phyloP scores from a whole-genome alignment of 371 early-diverging fungal species.

The Syncephalastrum racemosum region DNA sequence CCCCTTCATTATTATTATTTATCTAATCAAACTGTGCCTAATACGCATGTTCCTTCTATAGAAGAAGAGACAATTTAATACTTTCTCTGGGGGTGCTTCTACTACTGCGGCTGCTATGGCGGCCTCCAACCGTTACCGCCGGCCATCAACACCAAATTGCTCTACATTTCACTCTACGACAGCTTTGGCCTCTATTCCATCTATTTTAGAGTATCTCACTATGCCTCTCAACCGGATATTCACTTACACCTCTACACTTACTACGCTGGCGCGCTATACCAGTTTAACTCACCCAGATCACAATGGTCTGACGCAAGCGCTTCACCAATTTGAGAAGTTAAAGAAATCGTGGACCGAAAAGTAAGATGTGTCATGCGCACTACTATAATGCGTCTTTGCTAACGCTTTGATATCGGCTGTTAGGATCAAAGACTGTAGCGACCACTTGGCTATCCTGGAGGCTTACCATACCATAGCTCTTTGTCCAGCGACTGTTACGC shows the following conservation, averaged over 20 bases:
- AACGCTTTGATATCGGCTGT: background rate
- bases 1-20: too few species aligned
- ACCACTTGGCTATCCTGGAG: constrained; percentile 23
- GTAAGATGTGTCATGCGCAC: constrained; percentile 7
- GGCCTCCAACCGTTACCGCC: too few species aligned
- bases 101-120: too few species aligned
- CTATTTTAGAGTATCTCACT: too few species aligned
- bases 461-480: constrained; percentile 15
- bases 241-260: too few species aligned
- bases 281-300: constrained; percentile 6
- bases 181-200: too few species aligned
- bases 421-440: constrained; percentile 20
- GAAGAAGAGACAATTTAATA: constrained; percentile 2
- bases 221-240: too few species aligned
- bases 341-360: constrained; percentile 14
- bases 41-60: too few species aligned
- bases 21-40: too few species aligned
- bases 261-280: background rate
- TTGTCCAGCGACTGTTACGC: constrained; percentile 25
- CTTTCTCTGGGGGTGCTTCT: background rate
- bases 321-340: constrained; percentile 9
- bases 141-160: too few species aligned
- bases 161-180: too few species aligned
- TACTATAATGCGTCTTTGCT: background rate
- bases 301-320: constrained; percentile 5